Percentiles rank a stretch among this genome's conserved stretches.
These are phyloP conservation scores for Starmerella bombicola DNA, from an alignment of 805 yeast species.

Conservation along the genomic window DNA sequence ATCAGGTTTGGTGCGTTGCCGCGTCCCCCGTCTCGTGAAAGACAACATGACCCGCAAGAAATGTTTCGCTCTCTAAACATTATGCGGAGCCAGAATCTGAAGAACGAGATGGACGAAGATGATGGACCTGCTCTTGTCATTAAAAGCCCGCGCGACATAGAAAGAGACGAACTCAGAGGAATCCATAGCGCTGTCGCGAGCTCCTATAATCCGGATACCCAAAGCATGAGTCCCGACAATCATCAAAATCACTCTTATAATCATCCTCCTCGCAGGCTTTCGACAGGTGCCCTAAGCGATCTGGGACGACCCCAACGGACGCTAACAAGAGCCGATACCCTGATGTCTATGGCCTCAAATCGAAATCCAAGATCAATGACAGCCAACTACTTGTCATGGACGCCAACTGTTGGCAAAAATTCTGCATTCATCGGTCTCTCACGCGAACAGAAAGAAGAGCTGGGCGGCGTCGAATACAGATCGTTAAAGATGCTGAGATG, in stretches of 20 bases:
- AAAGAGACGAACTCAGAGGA: slow-evolving; percentile 25
- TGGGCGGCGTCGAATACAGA: slow-evolving; percentile 95
- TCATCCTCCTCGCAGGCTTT: slow-evolving; percentile 7
- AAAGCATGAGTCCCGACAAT: neutral
- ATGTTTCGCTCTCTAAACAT: slow-evolving; percentile 73
- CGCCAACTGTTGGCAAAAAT: slow-evolving; percentile 84
- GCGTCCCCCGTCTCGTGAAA: slow-evolving; percentile 25
- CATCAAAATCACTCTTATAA: neutral
- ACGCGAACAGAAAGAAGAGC: slow-evolving; percentile 76
- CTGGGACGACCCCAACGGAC: slow-evolving; percentile 1
- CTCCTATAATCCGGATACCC: neutral
- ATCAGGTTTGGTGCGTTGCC: slow-evolving; percentile 53
- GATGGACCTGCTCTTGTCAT: slow-evolving; percentile 73
- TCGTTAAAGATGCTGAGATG: slow-evolving; percentile 61
- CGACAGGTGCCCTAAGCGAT: slow-evolving; percentile 1
- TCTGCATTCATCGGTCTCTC: slow-evolving; percentile 77
- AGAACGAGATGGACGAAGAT: slow-evolving; percentile 31
- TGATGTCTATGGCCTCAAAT: slow-evolving; percentile 9
- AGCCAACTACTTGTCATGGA: slow-evolving; percentile 63
- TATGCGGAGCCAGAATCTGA: slow-evolving; percentile 36
- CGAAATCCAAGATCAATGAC: slow-evolving; percentile 23
- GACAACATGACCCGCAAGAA: slow-evolving; percentile 48
- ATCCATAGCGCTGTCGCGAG: slow-evolving; percentile 17
- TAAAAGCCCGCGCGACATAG: slow-evolving; percentile 65
- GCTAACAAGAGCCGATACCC: slow-evolving; percentile 11